These are phyloP conservation scores for Trebouxia sp. DNA, from an alignment of 139 green algal species.

Conservation along the genomic window DNA sequence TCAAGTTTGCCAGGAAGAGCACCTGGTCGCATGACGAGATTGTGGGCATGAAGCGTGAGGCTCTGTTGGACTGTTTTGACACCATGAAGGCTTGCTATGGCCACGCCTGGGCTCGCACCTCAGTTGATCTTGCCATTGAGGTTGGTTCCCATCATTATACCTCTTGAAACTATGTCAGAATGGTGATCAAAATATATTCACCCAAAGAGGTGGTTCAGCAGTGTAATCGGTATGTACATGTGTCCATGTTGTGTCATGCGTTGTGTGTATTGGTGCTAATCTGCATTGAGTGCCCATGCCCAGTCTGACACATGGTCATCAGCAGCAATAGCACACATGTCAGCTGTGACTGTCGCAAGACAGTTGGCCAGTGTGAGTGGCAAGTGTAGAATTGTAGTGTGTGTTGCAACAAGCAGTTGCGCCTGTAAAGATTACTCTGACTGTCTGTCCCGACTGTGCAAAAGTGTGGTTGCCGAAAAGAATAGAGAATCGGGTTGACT, in stretches of 20 bases:
- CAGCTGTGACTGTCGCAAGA: too few species aligned
- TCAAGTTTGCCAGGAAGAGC: not conserved
- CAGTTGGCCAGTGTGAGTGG: too few species aligned
- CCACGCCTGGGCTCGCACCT: slow-evolving; percentile 61
- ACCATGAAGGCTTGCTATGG: slow-evolving; percentile 50
- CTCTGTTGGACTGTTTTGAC: slow-evolving; percentile 63
- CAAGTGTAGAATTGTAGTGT: not conserved
- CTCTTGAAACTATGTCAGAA: not conserved
- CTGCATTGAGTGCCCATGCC: not conserved
- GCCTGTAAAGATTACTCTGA: not conserved
- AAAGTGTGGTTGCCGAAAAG: not conserved
- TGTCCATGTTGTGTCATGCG: not conserved
- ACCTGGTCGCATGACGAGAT: slow-evolving; percentile 27
- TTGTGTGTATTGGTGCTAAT: not conserved
- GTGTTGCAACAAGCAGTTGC: too few species aligned
- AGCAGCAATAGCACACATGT: too few species aligned
- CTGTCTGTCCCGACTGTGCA: not conserved
- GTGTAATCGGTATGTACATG: not conserved
- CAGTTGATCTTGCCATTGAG: slow-evolving; percentile 53
- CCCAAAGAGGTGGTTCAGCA: not conserved
- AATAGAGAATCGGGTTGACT: too few species aligned
- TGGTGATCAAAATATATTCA: not conserved
- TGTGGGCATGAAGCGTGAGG: slow-evolving; percentile 49
- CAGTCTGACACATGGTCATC: not conserved
- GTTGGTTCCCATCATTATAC: not conserved